Percentiles rank a stretch among this genome's conserved stretches.
phyloP scores from a whole-genome alignment of 352 stramenopile genomes.

The Globisporangium splendens region DNA sequence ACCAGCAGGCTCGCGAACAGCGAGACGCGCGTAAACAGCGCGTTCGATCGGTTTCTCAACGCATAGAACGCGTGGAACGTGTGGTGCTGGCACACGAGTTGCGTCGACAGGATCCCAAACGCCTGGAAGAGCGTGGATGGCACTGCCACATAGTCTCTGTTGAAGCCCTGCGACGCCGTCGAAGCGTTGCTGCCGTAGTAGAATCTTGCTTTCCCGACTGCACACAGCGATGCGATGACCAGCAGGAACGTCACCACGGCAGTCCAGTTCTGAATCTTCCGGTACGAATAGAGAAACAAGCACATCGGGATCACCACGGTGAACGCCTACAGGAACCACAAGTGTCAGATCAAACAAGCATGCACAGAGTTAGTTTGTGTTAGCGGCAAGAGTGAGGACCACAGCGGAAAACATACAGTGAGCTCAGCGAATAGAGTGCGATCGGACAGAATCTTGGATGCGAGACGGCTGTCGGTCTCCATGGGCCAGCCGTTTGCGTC shows the following conservation, averaged over 20 bases:
- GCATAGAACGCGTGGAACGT: constrained; percentile 54
- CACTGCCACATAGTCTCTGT: constrained; percentile 44
- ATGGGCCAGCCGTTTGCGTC: constrained; percentile 19
- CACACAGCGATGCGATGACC: constrained; percentile 24
- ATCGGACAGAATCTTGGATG: constrained; percentile 27
- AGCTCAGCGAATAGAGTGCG: constrained; percentile 32
- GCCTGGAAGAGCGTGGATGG: constrained; percentile 41
- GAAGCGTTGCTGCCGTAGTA: constrained; percentile 24
- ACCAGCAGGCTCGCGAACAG: constrained; percentile 26
- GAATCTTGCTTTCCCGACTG: constrained; percentile 22
- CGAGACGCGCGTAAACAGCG: constrained; percentile 30
- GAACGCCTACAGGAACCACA: constrained; percentile 18
- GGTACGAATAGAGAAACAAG: constrained; percentile 28
- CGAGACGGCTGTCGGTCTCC: constrained; percentile 1
- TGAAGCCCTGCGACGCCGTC: constrained; percentile 25
- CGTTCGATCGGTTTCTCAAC: constrained; percentile 30
- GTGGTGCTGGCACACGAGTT: constrained; percentile 43
- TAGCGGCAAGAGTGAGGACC: neutral
- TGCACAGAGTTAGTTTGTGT: neutral
- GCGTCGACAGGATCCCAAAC: constrained; percentile 41
- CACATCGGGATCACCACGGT: constrained; percentile 38
- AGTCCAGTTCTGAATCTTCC: constrained; percentile 23
- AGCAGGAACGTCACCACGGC: constrained; percentile 22
- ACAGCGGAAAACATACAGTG: constrained; percentile 19
- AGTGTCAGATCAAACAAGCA: neutral